Percentiles rank a stretch among this genome's conserved stretches.
phyloP scores from a whole-genome alignment of 768 basidiomycete genomes.

The Daedaleopsis nitida region DNA sequence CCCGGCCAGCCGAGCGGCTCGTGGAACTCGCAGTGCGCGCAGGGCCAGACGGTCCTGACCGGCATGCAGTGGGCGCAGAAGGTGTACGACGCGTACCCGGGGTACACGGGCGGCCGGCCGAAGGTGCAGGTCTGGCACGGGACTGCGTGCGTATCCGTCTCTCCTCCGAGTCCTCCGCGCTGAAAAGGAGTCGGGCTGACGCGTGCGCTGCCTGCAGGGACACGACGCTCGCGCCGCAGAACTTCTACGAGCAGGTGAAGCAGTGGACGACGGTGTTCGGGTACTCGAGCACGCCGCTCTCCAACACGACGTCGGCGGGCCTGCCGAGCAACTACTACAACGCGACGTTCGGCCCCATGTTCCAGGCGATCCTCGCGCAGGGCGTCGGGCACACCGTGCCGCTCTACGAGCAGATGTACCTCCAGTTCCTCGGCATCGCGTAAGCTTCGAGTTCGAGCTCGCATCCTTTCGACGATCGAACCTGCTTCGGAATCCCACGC shows the following conservation, averaged over 20 bases:
- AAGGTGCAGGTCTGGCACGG: constrained; percentile 60
- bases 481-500: not conserved
- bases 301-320: constrained; percentile 37
- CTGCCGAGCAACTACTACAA: constrained; percentile 48
- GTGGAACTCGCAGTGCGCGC: constrained; percentile 46
- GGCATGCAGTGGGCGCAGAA: constrained; percentile 49
- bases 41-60: constrained; percentile 45
- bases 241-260: constrained; percentile 53
- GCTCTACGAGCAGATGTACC: constrained; percentile 22
- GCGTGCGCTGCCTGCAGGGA: constrained; percentile 37
- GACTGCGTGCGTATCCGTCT: constrained; percentile 36
- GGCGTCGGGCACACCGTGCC: constrained; percentile 48
- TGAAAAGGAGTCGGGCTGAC: no score
- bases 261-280: constrained; percentile 60
- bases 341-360: constrained; percentile 47
- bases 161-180: no score
- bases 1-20: constrained; percentile 26
- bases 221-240: constrained; percentile 50
- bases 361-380: constrained; percentile 50
- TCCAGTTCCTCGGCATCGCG: constrained; percentile 23
- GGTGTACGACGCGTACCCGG: constrained; percentile 51
- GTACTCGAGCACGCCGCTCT: constrained; percentile 41
- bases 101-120: constrained; percentile 51
- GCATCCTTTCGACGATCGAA: not conserved
- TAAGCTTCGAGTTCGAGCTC: not conserved